phyloP scores from a whole-genome alignment of 2,329 filamentous ascomycete genomes.

The Aplosporella prunicola region DNA sequence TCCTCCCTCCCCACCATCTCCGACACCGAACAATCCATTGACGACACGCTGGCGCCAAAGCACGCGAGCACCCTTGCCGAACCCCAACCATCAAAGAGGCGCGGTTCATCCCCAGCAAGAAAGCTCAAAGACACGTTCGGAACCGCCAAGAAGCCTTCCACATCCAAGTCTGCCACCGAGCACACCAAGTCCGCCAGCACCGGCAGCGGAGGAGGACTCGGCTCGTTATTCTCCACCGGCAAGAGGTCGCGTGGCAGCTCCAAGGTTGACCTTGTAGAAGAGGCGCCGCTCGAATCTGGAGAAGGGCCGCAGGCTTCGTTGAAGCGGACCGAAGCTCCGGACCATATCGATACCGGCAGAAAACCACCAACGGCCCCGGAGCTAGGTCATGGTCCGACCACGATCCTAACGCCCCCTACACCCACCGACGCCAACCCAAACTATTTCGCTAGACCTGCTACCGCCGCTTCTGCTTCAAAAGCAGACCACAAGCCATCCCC shows the following conservation, averaged over 20 bases:
- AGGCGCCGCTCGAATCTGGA: conserved; percentile 10
- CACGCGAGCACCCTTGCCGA: conserved; percentile 26
- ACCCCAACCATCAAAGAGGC: conserved; percentile 31
- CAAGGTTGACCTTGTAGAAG: conserved; percentile 11
- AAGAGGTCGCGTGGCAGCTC: conserved; percentile 17
- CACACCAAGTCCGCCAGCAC: conserved; percentile 33
- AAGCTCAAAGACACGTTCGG: conserved; percentile 65
- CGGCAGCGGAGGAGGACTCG: conserved; percentile 34
- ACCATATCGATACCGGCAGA: conserved; percentile 27
- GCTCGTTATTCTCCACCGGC: conserved; percentile 32
- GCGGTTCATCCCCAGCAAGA: conserved; percentile 59
- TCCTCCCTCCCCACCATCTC: conserved; percentile 18
- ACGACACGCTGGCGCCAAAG: conserved; percentile 21
- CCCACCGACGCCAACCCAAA: conserved; percentile 39
- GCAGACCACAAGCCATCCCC: conserved; percentile 21
- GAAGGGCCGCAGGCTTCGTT: conserved; percentile 6
- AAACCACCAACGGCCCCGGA: conserved; percentile 31
- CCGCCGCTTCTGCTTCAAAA: neutral
- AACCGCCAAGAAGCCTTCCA: conserved; percentile 22
- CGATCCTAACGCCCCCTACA: conserved; percentile 55
- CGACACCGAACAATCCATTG: conserved; percentile 20
- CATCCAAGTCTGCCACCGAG: conserved; percentile 23
- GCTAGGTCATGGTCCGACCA: conserved; percentile 37
- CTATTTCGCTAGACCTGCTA: conserved; percentile 4
- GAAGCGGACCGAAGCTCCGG: conserved; percentile 16